Percentiles rank a stretch among this genome's conserved stretches.
phyloP scores from a whole-genome alignment of 2,329 filamentous ascomycete species.

The Aureobasidium sp. region DNA sequence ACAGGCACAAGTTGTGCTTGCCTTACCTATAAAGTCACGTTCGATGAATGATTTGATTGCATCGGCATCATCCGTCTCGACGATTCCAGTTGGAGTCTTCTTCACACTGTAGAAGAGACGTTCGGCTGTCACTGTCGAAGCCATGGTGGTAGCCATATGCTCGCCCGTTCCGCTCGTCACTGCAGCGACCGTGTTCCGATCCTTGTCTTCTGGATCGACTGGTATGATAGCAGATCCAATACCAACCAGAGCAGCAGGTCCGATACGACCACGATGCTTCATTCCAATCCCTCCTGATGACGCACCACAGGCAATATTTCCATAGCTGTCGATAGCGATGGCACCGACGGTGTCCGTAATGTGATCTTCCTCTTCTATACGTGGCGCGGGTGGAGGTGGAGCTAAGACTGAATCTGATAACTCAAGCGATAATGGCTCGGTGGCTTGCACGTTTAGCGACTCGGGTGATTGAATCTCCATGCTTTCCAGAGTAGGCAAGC shows the following conservation, averaged over 20 bases:
- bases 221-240: conserved; percentile 89
- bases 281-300: conserved; percentile 97
- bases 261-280: conserved; percentile 89
- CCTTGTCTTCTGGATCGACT: conserved; percentile 60
- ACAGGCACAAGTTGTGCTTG: background rate
- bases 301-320: conserved; percentile 86
- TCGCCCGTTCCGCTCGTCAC: conserved; percentile 95
- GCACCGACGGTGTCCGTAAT: conserved; percentile 93
- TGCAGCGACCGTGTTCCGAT: conserved; percentile 65
- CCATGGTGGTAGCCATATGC: conserved; percentile 94
- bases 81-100: conserved; percentile 46
- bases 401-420: background rate
- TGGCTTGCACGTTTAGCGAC: background rate
- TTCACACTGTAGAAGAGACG: conserved; percentile 68
- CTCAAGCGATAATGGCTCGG: background rate
- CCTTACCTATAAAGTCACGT: conserved; percentile 77
- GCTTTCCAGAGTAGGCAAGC: background rate
- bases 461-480: background rate
- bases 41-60: conserved; percentile 69
- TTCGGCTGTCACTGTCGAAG: conserved; percentile 78
- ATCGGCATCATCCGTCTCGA: conserved; percentile 54
- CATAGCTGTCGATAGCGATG: conserved; percentile 80
- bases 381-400: background rate
- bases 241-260: conserved; percentile 86
- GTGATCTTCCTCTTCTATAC: conserved; percentile 43